phyloP scores from a whole-genome alignment of 2,329 filamentous ascomycete species.

The Alternaria gansuensis region DNA sequence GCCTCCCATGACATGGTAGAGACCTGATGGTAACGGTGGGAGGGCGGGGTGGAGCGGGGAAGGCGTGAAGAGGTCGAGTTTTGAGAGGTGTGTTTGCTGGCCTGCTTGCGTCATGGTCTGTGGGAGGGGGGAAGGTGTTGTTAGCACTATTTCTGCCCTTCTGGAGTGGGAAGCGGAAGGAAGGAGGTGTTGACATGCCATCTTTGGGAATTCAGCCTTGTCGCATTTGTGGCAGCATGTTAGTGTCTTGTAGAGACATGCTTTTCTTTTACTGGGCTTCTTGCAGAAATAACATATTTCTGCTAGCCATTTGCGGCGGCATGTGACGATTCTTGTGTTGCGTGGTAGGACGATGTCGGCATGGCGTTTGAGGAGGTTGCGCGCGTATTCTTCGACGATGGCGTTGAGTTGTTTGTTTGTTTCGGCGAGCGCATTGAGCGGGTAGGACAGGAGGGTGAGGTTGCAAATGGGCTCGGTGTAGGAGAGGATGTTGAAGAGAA shows the following conservation, averaged over 20 bases:
- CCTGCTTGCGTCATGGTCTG: slow-evolving; percentile 46
- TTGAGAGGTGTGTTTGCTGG: slow-evolving; percentile 34
- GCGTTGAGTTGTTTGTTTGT: slow-evolving; percentile 36
- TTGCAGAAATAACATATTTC: slow-evolving; percentile 42
- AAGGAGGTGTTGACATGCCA: slow-evolving; percentile 26
- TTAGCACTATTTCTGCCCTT: background rate
- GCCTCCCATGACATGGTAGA: slow-evolving; percentile 32
- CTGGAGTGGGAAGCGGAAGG: background rate
- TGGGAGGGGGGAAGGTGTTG: accelerated
- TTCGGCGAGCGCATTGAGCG: slow-evolving; percentile 38
- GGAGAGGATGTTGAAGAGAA: slow-evolving; percentile 42
- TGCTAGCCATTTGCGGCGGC: slow-evolving; percentile 38
- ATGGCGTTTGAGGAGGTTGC: slow-evolving; percentile 38
- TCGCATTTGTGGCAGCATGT: slow-evolving; percentile 45
- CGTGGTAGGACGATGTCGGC: slow-evolving; percentile 30
- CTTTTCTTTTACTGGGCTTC: slow-evolving; percentile 35
- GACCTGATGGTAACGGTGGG: slow-evolving; percentile 32
- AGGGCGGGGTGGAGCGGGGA: slow-evolving; percentile 39
- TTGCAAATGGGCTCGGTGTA: slow-evolving; percentile 26
- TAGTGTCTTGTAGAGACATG: slow-evolving; percentile 34
- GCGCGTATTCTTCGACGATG: slow-evolving; percentile 44
- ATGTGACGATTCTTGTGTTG: slow-evolving; percentile 25
- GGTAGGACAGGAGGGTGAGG: slow-evolving; percentile 17
- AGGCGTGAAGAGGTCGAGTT: slow-evolving; percentile 48
- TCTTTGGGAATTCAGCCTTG: slow-evolving; percentile 37